These are phyloP conservation scores for Cairneyella variabilis DNA, from an alignment of 495 filamentous ascomycete species.

Conservation along the genomic window DNA sequence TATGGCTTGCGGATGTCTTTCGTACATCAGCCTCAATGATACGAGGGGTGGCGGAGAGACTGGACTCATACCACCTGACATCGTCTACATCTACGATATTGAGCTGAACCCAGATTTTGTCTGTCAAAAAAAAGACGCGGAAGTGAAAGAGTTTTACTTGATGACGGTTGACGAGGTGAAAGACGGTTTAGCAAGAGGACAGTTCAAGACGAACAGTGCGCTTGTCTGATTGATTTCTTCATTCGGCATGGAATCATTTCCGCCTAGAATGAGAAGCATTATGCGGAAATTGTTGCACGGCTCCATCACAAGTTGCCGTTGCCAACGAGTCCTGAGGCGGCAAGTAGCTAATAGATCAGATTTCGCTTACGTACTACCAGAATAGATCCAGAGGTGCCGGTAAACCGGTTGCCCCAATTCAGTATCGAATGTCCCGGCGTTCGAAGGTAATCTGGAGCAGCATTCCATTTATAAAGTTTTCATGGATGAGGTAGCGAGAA, in stretches of 20 bases:
- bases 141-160: conserved; percentile 47
- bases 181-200: conserved; percentile 33
- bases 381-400: neutral
- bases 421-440: neutral
- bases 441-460: neutral
- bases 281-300: conserved; percentile 42
- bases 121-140: conserved; percentile 44
- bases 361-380: neutral
- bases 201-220: conserved; percentile 54
- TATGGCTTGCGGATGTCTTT: conserved; percentile 34
- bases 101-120: conserved; percentile 35
- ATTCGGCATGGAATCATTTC: conserved; percentile 51
- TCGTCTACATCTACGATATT: conserved; percentile 49
- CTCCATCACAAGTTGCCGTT: conserved; percentile 35
- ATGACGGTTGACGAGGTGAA: conserved; percentile 46
- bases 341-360: no score
- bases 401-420: neutral
- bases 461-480: neutral
- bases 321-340: conserved; percentile 6
- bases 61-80: conserved; percentile 37
- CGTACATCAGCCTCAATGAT: conserved; percentile 33
- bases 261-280: conserved; percentile 44
- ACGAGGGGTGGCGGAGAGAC: conserved; percentile 23
- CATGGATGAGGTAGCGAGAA: neutral
- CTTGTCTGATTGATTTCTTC: conserved; percentile 51